phyloP scores from a whole-genome alignment of 306 rosid species.

The Ammopiptanthus mongolicus region DNA sequence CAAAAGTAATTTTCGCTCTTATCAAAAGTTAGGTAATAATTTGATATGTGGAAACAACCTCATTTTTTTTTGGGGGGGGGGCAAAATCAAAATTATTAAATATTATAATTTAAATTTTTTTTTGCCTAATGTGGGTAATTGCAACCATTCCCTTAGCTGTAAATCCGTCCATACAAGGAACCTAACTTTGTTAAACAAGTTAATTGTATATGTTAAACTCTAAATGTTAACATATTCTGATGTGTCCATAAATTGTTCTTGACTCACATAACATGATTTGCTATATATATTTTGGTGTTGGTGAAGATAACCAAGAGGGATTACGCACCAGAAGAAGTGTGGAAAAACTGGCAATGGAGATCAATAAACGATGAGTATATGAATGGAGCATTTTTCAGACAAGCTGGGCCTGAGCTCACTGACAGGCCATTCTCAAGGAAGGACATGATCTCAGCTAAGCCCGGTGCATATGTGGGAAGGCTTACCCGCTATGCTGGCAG shows the following conservation, averaged over 20 bases:
- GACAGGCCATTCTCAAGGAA: constrained; percentile 24
- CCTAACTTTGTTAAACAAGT: too few species aligned
- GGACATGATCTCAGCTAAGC: constrained; percentile 46
- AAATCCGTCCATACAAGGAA: too few species aligned
- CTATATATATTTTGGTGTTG: background rate
- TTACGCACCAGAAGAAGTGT: constrained; percentile 22
- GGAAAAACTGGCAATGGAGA: constrained; percentile 76
- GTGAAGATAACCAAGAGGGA: constrained; percentile 70
- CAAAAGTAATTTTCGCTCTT: too few species aligned
- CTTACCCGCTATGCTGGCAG: constrained; percentile 55
- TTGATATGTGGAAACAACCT: too few species aligned
- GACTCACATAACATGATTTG: background rate
- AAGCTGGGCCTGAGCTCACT: constrained; percentile 25
- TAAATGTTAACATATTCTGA: too few species aligned
- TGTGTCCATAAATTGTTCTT: background rate
- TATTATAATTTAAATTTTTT: too few species aligned
- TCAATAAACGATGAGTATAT: constrained; percentile 56
- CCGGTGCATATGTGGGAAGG: constrained; percentile 38
- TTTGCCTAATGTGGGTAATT: too few species aligned
- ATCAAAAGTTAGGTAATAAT: too few species aligned
- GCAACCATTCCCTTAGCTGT: too few species aligned
- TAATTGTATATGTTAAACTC: too few species aligned
- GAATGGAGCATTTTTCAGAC: constrained; percentile 66
- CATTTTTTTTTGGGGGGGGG: too few species aligned
- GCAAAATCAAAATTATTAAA: too few species aligned